These are phyloP conservation scores for Akanthomyces uredinophilus DNA, from an alignment of 2,329 filamentous ascomycete species.

Conservation along the genomic window DNA sequence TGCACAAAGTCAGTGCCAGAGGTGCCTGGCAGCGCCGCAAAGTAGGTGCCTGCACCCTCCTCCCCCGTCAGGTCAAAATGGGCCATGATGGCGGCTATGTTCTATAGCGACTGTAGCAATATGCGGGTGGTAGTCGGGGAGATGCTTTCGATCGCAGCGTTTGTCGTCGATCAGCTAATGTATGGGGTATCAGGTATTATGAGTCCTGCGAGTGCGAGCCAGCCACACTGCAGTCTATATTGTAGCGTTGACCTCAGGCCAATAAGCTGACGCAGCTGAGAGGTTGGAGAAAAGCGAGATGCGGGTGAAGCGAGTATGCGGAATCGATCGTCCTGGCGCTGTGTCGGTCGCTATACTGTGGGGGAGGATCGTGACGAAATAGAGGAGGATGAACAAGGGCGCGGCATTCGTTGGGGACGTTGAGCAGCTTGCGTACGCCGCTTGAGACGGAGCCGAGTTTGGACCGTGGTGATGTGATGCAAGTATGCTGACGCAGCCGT, in stretches of 20 bases:
- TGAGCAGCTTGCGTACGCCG: slow-evolving; percentile 8
- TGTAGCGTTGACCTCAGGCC: too few relatives aligned
- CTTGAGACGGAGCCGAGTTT: neutral
- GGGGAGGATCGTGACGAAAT: neutral
- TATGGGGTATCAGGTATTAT: neutral
- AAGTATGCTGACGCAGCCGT: slow-evolving; percentile 9
- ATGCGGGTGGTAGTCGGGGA: neutral
- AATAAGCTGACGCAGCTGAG: neutral
- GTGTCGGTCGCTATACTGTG: neutral
- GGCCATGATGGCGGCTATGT: slow-evolving; percentile 23
- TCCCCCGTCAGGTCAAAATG: slow-evolving; percentile 26
- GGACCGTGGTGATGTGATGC: neutral
- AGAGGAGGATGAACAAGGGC: neutral
- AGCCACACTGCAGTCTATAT: neutral
- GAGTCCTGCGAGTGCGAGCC: neutral
- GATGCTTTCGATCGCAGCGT: neutral
- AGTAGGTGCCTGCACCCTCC: slow-evolving; percentile 25
- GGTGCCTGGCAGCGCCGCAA: slow-evolving; percentile 31
- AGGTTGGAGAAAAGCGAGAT: neutral
- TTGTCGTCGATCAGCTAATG: neutral
- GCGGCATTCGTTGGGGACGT: neutral
- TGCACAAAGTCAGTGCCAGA: slow-evolving; percentile 24
- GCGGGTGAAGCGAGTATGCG: neutral
- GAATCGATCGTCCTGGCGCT: neutral
- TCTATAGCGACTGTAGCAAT: neutral